These are phyloP conservation scores for Endocarpon pusillum DNA, from an alignment of 495 filamentous ascomycete species.

Conservation along the genomic window DNA sequence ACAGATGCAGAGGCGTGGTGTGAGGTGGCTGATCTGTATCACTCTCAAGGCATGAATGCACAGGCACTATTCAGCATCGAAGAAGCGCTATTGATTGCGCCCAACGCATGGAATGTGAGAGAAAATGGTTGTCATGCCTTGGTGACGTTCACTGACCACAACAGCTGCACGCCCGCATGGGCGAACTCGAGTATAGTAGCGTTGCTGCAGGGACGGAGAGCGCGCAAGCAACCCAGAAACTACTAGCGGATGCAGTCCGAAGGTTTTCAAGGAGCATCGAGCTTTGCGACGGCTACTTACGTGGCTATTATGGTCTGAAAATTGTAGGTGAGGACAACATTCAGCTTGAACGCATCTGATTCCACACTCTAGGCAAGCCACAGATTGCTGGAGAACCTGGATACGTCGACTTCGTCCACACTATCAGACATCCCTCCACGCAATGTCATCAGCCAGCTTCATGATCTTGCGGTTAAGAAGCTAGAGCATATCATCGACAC, in stretches of 20 bases:
- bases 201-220: conserved; percentile 29
- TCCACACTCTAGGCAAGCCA: too few relatives aligned
- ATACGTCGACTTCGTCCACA: too few relatives aligned
- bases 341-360: too few relatives aligned
- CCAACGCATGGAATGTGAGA: conserved; percentile 88
- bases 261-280: conserved; percentile 82
- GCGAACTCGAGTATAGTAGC: conserved; percentile 62
- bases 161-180: conserved; percentile 74
- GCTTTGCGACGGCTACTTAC: conserved; percentile 79
- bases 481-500: conserved; percentile 59
- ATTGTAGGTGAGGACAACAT: conserved; percentile 32
- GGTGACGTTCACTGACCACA: conserved; percentile 7
- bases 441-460: conserved; percentile 45
- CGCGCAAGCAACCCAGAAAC: conserved; percentile 25
- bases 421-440: conserved; percentile 21
- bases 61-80: conserved; percentile 84
- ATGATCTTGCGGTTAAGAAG: conserved; percentile 53
- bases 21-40: conserved; percentile 75
- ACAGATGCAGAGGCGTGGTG: conserved; percentile 92
- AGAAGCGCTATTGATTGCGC: conserved; percentile 73
- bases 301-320: conserved; percentile 82
- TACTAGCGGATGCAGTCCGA: conserved; percentile 53
- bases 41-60: conserved; percentile 51
- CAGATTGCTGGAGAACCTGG: too few relatives aligned
- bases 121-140: conserved; percentile 3